These are phyloP conservation scores for Colletotrichum costaricense DNA, from an alignment of 2,329 filamentous ascomycete species.

Conservation along the genomic window DNA sequence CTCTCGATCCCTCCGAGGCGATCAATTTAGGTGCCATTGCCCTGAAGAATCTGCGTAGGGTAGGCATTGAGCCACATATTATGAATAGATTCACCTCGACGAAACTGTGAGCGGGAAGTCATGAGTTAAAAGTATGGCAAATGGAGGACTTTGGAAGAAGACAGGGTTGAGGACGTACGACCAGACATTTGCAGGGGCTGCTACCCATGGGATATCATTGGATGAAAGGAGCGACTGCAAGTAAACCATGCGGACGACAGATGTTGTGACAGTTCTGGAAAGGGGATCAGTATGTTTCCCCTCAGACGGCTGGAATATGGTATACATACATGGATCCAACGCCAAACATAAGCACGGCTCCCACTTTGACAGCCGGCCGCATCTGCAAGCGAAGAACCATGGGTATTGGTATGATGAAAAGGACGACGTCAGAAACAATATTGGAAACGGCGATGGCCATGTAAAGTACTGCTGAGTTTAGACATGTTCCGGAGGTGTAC, in stretches of 20 bases:
- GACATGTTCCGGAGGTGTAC: constrained; percentile 45
- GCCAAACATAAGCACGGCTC: constrained; percentile 54
- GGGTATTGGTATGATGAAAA: constrained; percentile 57
- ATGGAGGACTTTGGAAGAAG: neutral
- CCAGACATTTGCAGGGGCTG: constrained; percentile 37
- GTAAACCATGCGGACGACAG: constrained; percentile 35
- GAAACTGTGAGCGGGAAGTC: constrained; percentile 33
- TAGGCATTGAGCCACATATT: constrained; percentile 48
- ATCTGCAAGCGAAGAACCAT: constrained; percentile 56
- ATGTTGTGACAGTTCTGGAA: constrained; percentile 45
- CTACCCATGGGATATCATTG: constrained; percentile 30
- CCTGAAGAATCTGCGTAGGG: constrained; percentile 48
- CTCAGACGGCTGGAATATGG: neutral
- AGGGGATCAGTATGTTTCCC: neutral
- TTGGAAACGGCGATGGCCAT: constrained; percentile 59
- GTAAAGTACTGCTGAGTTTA: constrained; percentile 57
- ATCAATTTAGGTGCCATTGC: constrained; percentile 45
- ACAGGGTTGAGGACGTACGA: constrained; percentile 13
- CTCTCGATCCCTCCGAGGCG: constrained; percentile 16
- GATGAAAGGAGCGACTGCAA: constrained; percentile 34
- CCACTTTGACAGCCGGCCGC: constrained; percentile 57
- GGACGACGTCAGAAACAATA: constrained; percentile 58
- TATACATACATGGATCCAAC: constrained; percentile 46
- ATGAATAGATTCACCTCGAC: constrained; percentile 44
- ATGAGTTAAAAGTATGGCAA: neutral